Base-by-base conservation (phyloP, 768 basidiomycete species). In the Phlebiopsis gigantea region DNA sequence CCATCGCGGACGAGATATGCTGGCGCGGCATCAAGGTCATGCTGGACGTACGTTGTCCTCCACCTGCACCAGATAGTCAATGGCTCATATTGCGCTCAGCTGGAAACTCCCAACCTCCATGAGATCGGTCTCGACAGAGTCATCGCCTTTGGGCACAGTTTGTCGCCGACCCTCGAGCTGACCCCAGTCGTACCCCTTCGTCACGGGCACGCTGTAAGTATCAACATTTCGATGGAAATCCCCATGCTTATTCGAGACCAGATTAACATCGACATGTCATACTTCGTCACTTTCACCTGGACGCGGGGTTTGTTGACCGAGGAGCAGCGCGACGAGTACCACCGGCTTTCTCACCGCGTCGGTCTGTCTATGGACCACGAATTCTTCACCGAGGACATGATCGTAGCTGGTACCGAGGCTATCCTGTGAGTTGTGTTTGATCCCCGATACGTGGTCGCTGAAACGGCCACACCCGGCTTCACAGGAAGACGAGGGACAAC, bases 11-110 rank as follows among this genome's bases (percentile, higher is more conserved):
- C 53, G 57, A 61, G 54, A 61, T 61, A n/a, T 61, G 60, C 45
- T 58, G 57, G 60, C 44, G 57, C 4, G 60, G 60, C n/a, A 61
- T 61, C 57, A 58, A 61, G 52, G 60, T 58, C 43, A 57, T 61
- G 60, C 57, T 61, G 42, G 57, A 61, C 24, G 60, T 58, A 26
- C 43, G 59, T 59, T 19, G 24, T 19, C 43, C 10, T 25, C 12
- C 28, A 3, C 10, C 22, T 47, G 47, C 21, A 5, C 24, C 19
- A 14, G 9, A 21, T 46, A 22, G 30, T 31, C n/a, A 17, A 12
- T 39, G 7, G 8, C 9, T 55, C 12, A 46, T 45, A n/a, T 12
- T 54, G 2, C 10, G 19, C 21, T 24, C 39, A 61, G 59, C 51
- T 61, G 15, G 59, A 61, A 31, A 25, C 49, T 31, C 59, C 59